Evolutionary conservation across 2,329 filamentous ascomycete genomes (phyloP).

Genomic region (Calonectria crousiana): DNA sequence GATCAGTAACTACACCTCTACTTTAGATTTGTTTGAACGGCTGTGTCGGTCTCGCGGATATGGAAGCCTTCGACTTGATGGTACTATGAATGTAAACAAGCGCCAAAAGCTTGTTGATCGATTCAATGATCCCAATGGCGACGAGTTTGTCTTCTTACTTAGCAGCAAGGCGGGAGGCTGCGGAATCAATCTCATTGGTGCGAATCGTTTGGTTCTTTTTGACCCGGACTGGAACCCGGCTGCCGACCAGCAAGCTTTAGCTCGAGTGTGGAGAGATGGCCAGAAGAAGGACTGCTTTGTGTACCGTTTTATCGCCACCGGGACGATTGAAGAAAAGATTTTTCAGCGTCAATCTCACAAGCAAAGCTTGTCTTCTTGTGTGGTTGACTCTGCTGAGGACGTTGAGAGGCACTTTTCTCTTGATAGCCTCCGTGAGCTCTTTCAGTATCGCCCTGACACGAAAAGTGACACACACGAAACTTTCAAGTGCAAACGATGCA

Average conservation of each 20-base stretch:
- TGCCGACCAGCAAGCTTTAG: conserved; percentile 95
- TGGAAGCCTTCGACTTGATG: conserved; percentile 89
- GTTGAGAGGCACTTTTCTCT: conserved; percentile 97
- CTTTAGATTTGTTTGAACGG: conserved; percentile 92
- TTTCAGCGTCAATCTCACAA: conserved; percentile 99
- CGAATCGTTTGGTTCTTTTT: conserved; percentile 94
- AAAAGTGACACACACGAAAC: conserved; percentile 96
- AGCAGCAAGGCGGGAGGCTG: conserved; percentile 97
- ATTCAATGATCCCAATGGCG: conserved; percentile 93
- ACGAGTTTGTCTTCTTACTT: conserved; percentile 94
- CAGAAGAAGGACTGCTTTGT: conserved; percentile 99
- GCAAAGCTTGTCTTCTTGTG: conserved; percentile 94
- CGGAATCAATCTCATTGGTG: conserved; percentile 94
- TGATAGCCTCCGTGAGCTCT: conserved; percentile 90
- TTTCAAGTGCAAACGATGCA: conserved; percentile 97
- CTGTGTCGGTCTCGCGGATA: conserved; percentile 89
- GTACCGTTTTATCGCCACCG: conserved; percentile 98
- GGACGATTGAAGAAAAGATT: conserved; percentile 98
- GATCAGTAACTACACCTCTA: conserved; percentile 98
- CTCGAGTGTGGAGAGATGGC: conserved; percentile 97
- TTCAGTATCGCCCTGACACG: conserved; percentile 89
- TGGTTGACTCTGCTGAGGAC: conserved; percentile 96
- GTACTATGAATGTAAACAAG: conserved; percentile 98
- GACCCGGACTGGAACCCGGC: conserved; percentile 99
- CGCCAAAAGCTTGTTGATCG: conserved; percentile 97